Conservation (phyloP, 164 flowering plant genomes). For the Hamamelis virginiana region DNA sequence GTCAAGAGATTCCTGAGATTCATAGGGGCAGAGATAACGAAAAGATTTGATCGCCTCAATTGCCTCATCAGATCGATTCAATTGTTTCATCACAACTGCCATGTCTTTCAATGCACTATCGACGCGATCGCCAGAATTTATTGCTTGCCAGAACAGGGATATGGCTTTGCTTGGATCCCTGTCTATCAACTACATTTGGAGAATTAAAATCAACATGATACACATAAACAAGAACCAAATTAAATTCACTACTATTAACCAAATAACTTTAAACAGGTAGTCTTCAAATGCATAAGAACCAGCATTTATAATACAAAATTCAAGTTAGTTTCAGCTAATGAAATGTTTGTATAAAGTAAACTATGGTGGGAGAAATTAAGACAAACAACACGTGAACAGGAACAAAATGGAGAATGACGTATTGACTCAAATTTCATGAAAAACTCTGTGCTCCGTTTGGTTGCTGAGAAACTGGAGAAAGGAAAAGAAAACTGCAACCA, state of each 20-base stretch:
- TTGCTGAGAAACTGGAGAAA: too few species aligned
- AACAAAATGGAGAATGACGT: too few species aligned
- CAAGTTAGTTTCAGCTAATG: too few species aligned
- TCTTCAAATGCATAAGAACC: too few species aligned
- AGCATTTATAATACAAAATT: too few species aligned
- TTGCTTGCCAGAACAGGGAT: slow-evolving; percentile 83
- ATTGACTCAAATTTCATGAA: too few species aligned
- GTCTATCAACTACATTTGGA: slow-evolving; percentile 55
- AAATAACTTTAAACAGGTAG: too few species aligned
- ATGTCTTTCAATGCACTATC: slow-evolving; percentile 94
- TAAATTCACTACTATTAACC: neutral
- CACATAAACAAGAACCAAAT: neutral
- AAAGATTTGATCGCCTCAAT: slow-evolving; percentile 92
- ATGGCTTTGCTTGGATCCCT: slow-evolving; percentile 72
- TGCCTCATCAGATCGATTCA: slow-evolving; percentile 82
- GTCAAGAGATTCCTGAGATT: slow-evolving; percentile 84
- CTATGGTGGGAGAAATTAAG: too few species aligned
- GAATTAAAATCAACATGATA: neutral
- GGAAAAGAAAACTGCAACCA: too few species aligned
- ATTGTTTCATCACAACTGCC: slow-evolving; percentile 89
- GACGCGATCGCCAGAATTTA: slow-evolving; percentile 78
- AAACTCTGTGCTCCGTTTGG: too few species aligned
- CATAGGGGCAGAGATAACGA: slow-evolving; percentile 67
- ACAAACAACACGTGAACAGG: too few species aligned
- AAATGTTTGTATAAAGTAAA: too few species aligned